Conservation (phyloP, 2,329 filamentous ascomycete species). For the Apiospora malaysiana region DNA sequence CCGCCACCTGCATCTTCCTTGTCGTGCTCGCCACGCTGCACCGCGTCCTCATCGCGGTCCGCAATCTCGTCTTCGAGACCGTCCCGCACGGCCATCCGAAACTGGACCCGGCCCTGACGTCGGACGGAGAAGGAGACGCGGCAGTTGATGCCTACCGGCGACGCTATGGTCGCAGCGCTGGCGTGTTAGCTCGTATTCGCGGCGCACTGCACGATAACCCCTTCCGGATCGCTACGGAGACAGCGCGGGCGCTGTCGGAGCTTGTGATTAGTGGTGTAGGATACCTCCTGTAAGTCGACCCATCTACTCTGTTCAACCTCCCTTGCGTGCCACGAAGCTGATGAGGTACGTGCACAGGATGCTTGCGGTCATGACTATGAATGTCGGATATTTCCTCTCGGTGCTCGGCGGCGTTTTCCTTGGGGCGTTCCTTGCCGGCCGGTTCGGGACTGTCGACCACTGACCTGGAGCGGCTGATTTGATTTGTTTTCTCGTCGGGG, state of each 20-base stretch:
- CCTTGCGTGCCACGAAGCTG: neutral
- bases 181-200: neutral
- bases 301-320: neutral
- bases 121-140: neutral
- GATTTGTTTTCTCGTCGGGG: neutral
- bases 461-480: neutral
- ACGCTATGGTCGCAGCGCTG: neutral
- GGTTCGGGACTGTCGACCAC: constrained; percentile 5
- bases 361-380: constrained; percentile 42
- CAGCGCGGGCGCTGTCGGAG: constrained; percentile 32
- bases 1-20: constrained; percentile 90
- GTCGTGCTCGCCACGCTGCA: constrained; percentile 75
- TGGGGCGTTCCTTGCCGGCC: constrained; percentile 14
- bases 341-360: constrained; percentile 32
- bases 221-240: constrained; percentile 36
- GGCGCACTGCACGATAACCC: constrained; percentile 28
- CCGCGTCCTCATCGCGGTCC: constrained; percentile 70
- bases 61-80: constrained; percentile 20
- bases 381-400: constrained; percentile 40
- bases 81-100: neutral
- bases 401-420: constrained; percentile 35
- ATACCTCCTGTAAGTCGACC: constrained; percentile 38
- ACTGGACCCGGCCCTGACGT: too few relatives aligned
- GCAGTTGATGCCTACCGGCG: neutral
- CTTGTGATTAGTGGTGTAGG: constrained; percentile 35